Evolutionary conservation across 2,329 filamentous ascomycete species (phyloP).

Genomic region (Escovopsis sp.): DNA sequence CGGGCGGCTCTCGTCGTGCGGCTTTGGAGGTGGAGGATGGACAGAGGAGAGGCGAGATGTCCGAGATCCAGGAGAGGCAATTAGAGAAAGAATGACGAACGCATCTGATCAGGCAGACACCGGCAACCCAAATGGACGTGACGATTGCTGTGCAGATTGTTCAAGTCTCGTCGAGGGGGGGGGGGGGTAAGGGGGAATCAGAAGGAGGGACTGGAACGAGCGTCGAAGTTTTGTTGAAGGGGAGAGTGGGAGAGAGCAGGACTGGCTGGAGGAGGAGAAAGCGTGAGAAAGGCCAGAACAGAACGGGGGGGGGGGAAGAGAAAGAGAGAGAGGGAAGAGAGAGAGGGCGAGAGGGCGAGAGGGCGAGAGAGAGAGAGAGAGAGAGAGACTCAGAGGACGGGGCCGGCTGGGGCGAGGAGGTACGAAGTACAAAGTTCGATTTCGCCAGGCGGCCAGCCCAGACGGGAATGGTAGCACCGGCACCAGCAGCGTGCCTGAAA

Average conservation of each 20-base stretch:
- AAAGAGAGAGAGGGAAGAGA: neutral
- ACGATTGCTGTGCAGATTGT: constrained; percentile 5
- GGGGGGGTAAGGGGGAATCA: neutral
- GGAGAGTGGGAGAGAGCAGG: constrained; percentile 12
- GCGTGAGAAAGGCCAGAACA: constrained; percentile 3
- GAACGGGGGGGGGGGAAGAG: neutral
- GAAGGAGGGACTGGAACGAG: constrained; percentile 29
- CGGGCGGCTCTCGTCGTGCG: too few species aligned
- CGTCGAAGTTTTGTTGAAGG: constrained; percentile 26
- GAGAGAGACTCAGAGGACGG: too few species aligned
- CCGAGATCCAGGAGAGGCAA: constrained; percentile 4
- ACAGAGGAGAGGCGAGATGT: neutral
- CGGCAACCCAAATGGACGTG: constrained; percentile 5
- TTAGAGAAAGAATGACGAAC: constrained; percentile 1
- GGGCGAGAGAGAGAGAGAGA: too few species aligned
- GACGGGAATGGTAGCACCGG: too few species aligned
- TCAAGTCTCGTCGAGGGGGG: constrained; percentile 2
- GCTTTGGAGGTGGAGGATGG: neutral
- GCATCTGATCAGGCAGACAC: constrained; percentile 4
- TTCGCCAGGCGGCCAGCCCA: too few species aligned
- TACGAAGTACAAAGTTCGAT: too few species aligned
- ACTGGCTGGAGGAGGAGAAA: constrained; percentile 12
- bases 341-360: neutral
- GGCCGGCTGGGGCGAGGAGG: too few species aligned
- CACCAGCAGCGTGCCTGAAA: too few species aligned